These are phyloP conservation scores for Elsinoe australis DNA, from an alignment of 2,329 filamentous ascomycete genomes.

Conservation along the genomic window DNA sequence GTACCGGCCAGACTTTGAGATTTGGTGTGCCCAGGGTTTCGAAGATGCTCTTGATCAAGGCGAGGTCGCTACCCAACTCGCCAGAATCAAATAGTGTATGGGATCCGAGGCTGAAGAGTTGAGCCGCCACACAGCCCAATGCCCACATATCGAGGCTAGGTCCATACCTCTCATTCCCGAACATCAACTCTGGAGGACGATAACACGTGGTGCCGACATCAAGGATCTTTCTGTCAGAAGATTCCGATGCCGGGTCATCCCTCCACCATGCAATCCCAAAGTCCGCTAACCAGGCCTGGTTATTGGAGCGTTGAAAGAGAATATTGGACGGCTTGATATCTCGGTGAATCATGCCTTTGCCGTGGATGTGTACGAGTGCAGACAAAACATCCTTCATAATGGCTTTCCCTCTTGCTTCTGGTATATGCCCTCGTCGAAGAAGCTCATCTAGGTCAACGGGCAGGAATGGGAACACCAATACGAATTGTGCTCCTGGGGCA, in stretches of 20 bases:
- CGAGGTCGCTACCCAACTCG: conserved; percentile 84
- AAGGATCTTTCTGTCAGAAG: conserved; percentile 63
- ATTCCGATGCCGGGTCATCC: conserved; percentile 51
- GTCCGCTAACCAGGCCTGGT: conserved; percentile 76
- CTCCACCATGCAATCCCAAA: conserved; percentile 64
- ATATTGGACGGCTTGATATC: conserved; percentile 93
- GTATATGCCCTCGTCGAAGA: conserved; percentile 44
- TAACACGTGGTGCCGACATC: conserved; percentile 93
- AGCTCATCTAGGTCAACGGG: conserved; percentile 64
- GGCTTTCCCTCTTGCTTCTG: conserved; percentile 34
- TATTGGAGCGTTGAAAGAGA: conserved; percentile 33
- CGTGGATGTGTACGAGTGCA: conserved; percentile 65
- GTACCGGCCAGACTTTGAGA: conserved; percentile 69
- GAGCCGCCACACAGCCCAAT: conserved; percentile 73
- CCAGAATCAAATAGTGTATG: conserved; percentile 73
- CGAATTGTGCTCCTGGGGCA: conserved; percentile 61
- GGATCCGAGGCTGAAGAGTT: conserved; percentile 53
- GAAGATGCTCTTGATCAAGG: conserved; percentile 87
- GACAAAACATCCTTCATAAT: conserved; percentile 62
- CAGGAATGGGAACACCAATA: conserved; percentile 81
- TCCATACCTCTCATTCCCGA: conserved; percentile 69
- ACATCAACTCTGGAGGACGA: conserved; percentile 80
- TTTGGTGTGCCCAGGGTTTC: conserved; percentile 83
- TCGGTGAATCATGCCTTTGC: conserved; percentile 73
- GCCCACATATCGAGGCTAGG: conserved; percentile 80